Evolutionary conservation across 495 filamentous ascomycete species (phyloP), one percentile per base, ranked within the genome.

Genomic region (Achaetomiella virescens): DNA sequence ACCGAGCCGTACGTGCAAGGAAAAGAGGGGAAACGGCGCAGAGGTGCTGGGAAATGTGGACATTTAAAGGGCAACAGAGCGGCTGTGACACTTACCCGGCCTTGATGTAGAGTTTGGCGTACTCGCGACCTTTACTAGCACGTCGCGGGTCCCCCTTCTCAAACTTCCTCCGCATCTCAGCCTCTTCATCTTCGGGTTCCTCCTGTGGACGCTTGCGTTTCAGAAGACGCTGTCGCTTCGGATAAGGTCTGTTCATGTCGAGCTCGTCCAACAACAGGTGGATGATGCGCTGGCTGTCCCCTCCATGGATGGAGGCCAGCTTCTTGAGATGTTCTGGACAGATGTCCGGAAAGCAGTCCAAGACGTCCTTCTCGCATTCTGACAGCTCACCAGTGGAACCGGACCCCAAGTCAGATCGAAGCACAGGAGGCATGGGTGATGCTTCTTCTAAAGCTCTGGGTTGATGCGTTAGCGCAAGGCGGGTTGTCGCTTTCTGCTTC

Each of bases 291-390:
- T 66, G 61, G 3, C 52, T 10, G 25, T 67, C 33, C 33, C 67
- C 58, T 0, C 20, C 20, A 43, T 64, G 41, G 18, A 60, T 43
- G 3, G 31, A 6, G 1, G 38, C 52, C n/a, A 66, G 20, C 7
- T 52, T 22, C 6, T 48, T 22, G 1, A 74, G 49, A 41, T 70
- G 67, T 0, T 71, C 51, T 0, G 29, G 66, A 45, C 70, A 75
- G 7, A 77, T 71, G 38, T 76, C 66, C 0, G 75, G 72, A 48
- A 77, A 74, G 8, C 67, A 53, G 8, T 36, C 35, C 33, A 62
- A 52, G n/a, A 72, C 60, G 15, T 35, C 51, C 22, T 64, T 55
- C 36, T 61, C 61, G 57, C 61, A 70, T 3, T 45, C 42, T 9
- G 41, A 8, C 15, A 7, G 2, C 10, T 18, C 1, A 0, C 24